A percentile compares a stretch with the other conserved stretches of the same genome.
These are phyloP conservation scores for Penicillium egyptiacum DNA, from an alignment of 495 filamentous ascomycete species.

Conservation along the genomic window DNA sequence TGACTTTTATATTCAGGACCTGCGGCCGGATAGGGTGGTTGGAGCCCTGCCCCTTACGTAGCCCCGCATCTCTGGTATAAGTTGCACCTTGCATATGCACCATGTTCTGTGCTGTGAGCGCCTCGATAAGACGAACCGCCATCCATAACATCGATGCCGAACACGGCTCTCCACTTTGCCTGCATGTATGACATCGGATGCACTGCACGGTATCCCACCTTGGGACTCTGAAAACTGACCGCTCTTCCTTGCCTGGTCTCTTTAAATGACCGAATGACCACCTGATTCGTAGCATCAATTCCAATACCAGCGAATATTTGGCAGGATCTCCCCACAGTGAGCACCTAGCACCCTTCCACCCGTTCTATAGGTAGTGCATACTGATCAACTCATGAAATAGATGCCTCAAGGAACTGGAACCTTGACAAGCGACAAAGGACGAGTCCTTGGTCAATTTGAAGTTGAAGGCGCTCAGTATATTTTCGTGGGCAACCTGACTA, in stretches of 20 bases:
- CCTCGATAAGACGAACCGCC: neutral
- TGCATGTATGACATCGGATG: constrained; percentile 15
- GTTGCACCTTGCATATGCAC: neutral
- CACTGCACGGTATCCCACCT: constrained; percentile 2
- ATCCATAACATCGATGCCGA: neutral
- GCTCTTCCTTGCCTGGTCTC: constrained; percentile 5
- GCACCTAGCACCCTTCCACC: neutral
- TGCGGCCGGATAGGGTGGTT: neutral
- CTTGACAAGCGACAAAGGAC: constrained; percentile 13
- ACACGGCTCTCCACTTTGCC: constrained; percentile 6
- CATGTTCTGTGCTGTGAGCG: neutral
- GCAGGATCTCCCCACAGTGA: neutral
- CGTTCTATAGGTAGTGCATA: neutral
- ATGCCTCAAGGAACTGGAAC: constrained; percentile 16
- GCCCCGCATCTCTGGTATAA: neutral
- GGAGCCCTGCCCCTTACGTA: neutral
- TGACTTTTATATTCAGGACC: neutral
- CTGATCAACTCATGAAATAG: neutral
- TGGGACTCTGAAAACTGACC: constrained; percentile 1
- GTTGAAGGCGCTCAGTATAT: constrained; percentile 14
- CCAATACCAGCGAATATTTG: neutral
- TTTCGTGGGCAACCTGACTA: constrained; percentile 10
- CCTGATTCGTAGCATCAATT: neutral
- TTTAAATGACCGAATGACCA: neutral
- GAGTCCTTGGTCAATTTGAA: constrained; percentile 15